phyloP scores from a whole-genome alignment of 2,329 filamentous ascomycete genomes.

The Dothidotthia symphoricarpi region DNA sequence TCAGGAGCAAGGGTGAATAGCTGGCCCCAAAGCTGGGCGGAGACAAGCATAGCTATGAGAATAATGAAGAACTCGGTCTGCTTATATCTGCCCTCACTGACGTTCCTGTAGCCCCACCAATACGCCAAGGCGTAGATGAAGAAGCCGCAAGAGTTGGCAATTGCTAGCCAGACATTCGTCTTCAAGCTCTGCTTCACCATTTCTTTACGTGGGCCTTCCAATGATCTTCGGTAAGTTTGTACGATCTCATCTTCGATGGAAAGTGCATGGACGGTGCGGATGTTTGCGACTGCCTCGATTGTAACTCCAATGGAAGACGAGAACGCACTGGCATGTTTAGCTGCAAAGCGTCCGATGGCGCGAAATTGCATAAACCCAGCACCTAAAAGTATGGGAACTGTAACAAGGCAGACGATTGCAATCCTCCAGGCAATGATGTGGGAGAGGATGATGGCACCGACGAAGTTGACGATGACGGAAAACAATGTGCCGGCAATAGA shows the following conservation, averaged over 20 bases:
- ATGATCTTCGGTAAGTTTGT: constrained; percentile 46
- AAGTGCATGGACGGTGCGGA: constrained; percentile 53
- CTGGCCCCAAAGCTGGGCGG: constrained; percentile 70
- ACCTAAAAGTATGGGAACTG: constrained; percentile 66
- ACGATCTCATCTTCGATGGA: constrained; percentile 54
- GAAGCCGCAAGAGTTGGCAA: constrained; percentile 61
- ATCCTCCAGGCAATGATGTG: constrained; percentile 76
- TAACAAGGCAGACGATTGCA: constrained; percentile 67
- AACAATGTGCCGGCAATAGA: constrained; percentile 69
- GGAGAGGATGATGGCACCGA: constrained; percentile 66
- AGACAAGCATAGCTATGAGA: constrained; percentile 67
- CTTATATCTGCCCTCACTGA: constrained; percentile 63
- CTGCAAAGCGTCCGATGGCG: constrained; percentile 60
- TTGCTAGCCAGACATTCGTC: constrained; percentile 60
- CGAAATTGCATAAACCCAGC: constrained; percentile 68
- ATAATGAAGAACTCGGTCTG: constrained; percentile 74
- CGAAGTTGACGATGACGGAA: constrained; percentile 65
- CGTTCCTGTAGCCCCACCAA: constrained; percentile 75
- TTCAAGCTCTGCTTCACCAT: constrained; percentile 51
- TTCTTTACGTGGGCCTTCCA: constrained; percentile 50
- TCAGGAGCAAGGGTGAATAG: constrained; percentile 75
- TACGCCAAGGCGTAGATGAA: constrained; percentile 73
- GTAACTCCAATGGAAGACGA: constrained; percentile 52
- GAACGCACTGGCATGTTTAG: constrained; percentile 52
- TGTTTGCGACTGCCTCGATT: constrained; percentile 53